Base-by-base conservation (phyloP, 2,329 filamentous ascomycete species). In the Fusarium continuum region DNA sequence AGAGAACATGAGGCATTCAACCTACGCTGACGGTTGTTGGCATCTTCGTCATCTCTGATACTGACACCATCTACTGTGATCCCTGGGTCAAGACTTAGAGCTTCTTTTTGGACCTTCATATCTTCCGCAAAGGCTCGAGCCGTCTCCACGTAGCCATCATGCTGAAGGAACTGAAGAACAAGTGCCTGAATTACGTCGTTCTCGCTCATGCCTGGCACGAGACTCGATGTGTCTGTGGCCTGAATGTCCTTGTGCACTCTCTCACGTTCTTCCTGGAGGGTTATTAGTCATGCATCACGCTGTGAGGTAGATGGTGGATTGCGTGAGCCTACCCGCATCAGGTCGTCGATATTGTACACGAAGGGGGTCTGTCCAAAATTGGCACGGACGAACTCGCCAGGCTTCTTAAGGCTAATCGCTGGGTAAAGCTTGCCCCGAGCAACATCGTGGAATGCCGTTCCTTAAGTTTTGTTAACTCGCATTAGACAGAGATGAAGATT, bases 61-160 rank as follows among this genome's bases (percentile, higher is more conserved):
- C 88, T 88, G 61, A 91, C 83, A 40, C 80, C 86, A 70, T 80
- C 82, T 59, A 86, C 78, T n/a, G 80, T 75, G 25, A 81, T 74
- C 41, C 76, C 75, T 31, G 85, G 77, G 51, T 87, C 85, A 36
- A 86, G 81, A 61, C 84, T 85, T 52, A 97, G 78, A 8, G 91
- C 88, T 69, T 85, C 80, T 69, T 91, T 89, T 74, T 97, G 91
- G 14, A 84, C 80, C 49, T 86, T 84, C 22, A 96, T 87, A 72
- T 98, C 94, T 68, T 90, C 84, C 4, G 91, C 88, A 80, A 99
- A 98, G 1, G 92, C 92, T 63, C 89, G 87, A 8, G 93, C 93
- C 0, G 94, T 97, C 67, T 97, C 94, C 8, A 97, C 90, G 68
- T 97, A 98, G 56, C 95, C 95, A 70, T 98, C 95, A 69, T 98